Conservation (phyloP, 2,329 filamentous ascomycete genomes). For the Aspergillus fructus region DNA sequence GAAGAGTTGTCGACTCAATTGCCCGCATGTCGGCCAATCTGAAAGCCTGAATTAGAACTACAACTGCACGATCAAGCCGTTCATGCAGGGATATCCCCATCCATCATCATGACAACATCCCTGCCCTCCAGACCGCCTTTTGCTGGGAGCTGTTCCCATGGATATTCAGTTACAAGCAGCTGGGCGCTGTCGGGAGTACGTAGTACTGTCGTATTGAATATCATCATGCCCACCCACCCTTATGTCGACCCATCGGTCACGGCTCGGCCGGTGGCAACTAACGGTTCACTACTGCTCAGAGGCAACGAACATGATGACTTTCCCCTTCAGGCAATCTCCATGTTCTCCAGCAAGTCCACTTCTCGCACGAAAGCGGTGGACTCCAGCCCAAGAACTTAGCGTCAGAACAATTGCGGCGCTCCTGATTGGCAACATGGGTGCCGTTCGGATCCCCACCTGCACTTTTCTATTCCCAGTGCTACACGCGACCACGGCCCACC, state of each 20-base stretch:
- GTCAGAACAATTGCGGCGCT: conserved; percentile 5
- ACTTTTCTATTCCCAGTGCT: background rate
- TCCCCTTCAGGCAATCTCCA: conserved; percentile 18
- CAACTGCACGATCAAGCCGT: background rate
- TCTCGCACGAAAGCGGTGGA: conserved; percentile 4
- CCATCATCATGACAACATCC: conserved; percentile 21
- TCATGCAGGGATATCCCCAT: conserved; percentile 9
- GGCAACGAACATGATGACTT: conserved; percentile 14
- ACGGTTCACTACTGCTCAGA: background rate
- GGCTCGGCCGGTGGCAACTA: too few species aligned
- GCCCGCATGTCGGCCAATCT: too few species aligned
- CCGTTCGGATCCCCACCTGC: background rate
- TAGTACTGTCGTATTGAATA: background rate
- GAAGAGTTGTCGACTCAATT: too few species aligned
- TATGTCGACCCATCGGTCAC: too few species aligned
- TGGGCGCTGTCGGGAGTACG: too few species aligned
- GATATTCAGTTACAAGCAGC: background rate
- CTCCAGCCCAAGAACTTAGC: background rate
- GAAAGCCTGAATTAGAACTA: too few species aligned
- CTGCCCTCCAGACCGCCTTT: conserved; percentile 22
- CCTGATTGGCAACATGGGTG: conserved; percentile 14
- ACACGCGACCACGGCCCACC: conserved; percentile 10
- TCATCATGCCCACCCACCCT: background rate
- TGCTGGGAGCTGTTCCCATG: conserved; percentile 2
- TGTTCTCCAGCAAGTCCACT: conserved; percentile 7